Conservation (phyloP, 805 yeast genomes). For the Scheffersomyces stipitis region DNA sequence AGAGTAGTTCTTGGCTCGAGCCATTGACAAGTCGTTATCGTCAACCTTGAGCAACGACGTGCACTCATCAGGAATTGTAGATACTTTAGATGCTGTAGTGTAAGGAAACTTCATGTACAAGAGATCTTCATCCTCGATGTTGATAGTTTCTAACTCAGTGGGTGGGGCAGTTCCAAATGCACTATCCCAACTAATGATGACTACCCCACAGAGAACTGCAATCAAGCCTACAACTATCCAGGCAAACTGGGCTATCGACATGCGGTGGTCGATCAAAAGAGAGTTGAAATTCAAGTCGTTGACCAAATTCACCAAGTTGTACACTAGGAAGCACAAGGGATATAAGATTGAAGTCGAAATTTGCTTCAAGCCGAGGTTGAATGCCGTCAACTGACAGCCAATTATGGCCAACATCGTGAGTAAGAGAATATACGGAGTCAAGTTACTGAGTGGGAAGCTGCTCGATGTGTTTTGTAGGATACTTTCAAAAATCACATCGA, state of each 20-base stretch:
- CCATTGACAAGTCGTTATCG: background rate
- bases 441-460: slow-evolving; percentile 17
- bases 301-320: slow-evolving; percentile 61
- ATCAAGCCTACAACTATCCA: slow-evolving; percentile 47
- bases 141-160: background rate
- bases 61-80: background rate
- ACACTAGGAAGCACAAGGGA: slow-evolving; percentile 82
- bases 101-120: background rate
- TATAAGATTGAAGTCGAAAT: slow-evolving; percentile 76
- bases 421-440: slow-evolving; percentile 46
- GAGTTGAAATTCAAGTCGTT: slow-evolving; percentile 59
- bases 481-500: slow-evolving; percentile 61
- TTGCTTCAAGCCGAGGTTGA: slow-evolving; percentile 70
- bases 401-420: slow-evolving; percentile 60
- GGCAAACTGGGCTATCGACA: slow-evolving; percentile 49
- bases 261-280: slow-evolving; percentile 44
- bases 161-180: slow-evolving; percentile 19
- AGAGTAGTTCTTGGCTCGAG: background rate
- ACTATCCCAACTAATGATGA: slow-evolving; percentile 57
- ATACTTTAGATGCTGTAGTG: background rate
- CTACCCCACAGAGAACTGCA: slow-evolving; percentile 67
- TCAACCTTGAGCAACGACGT: background rate
- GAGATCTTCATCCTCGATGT: background rate
- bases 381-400: slow-evolving; percentile 65
- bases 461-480: slow-evolving; percentile 28